Conservation (phyloP, 2,329 filamentous ascomycete genomes). For the Aspergillus viridinutans region DNA sequence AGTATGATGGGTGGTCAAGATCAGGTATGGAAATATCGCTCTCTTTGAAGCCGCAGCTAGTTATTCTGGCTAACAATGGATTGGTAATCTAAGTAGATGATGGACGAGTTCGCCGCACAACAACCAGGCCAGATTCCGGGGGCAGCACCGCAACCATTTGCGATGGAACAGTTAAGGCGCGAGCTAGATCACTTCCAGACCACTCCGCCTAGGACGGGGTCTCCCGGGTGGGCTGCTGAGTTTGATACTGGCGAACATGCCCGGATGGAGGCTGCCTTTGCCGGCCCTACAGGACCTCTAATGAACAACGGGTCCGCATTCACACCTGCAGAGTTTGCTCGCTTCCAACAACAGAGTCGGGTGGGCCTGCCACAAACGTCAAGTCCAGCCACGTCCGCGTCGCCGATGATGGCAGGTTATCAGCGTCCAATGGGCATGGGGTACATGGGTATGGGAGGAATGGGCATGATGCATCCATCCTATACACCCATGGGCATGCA, state of each 20-base stretch:
- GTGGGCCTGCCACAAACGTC: constrained; percentile 54
- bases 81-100: constrained; percentile 60
- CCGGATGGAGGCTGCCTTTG: constrained; percentile 68
- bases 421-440: constrained; percentile 45
- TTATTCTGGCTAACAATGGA: constrained; percentile 10
- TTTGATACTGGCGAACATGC: constrained; percentile 61
- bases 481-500: constrained; percentile 49
- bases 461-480: constrained; percentile 44
- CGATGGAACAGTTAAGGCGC: constrained; percentile 63
- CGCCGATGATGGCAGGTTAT: constrained; percentile 57
- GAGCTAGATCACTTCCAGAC: constrained; percentile 55
- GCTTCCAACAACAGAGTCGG: constrained; percentile 72
- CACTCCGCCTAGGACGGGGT: constrained; percentile 48
- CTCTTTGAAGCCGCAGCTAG: neutral
- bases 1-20: constrained; percentile 68
- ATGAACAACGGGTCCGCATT: constrained; percentile 57
- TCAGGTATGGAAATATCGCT: constrained; percentile 48
- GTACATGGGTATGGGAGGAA: constrained; percentile 40
- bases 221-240: constrained; percentile 60
- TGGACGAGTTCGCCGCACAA: constrained; percentile 81
- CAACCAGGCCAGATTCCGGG: constrained; percentile 62
- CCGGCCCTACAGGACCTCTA: constrained; percentile 46
- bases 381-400: constrained; percentile 52
- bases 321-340: constrained; percentile 77
- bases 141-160: constrained; percentile 54